Evolutionary conservation across 2,329 filamentous ascomycete genomes (phyloP).

Genomic region (Trichoderma sp.): DNA sequence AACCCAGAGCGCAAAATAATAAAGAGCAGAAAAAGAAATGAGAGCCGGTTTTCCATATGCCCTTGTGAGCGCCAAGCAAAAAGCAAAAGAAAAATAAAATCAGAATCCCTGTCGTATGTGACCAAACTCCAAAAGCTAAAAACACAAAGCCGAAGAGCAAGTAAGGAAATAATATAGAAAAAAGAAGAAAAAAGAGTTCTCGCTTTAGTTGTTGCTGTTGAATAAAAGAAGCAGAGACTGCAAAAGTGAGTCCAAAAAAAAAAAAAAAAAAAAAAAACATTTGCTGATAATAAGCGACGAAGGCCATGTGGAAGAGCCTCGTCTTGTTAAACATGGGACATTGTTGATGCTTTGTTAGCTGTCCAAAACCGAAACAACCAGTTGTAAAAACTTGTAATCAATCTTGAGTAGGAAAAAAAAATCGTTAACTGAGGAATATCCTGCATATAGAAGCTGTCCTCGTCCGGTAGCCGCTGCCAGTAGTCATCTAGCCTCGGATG

Average conservation of each 20-base stretch:
- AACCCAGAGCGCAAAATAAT: constrained; percentile 19
- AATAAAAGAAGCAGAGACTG: constrained; percentile 11
- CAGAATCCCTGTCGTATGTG: constrained; percentile 16
- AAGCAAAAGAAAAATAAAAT: background rate
- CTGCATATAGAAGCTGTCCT: constrained; percentile 20
- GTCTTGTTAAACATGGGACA: constrained; percentile 6
- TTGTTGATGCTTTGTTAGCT: background rate
- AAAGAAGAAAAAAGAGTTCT: constrained; percentile 1
- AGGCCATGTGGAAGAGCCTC: background rate
- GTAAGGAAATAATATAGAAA: background rate
- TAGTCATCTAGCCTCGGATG: constrained; percentile 46
- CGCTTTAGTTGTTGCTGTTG: constrained; percentile 15
- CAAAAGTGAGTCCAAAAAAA: background rate
- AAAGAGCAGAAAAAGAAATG: constrained; percentile 1
- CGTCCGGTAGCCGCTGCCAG: constrained; percentile 30
- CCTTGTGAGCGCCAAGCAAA: constrained; percentile 24
- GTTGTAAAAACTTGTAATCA: constrained; percentile 7
- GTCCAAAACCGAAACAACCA: constrained; percentile 13
- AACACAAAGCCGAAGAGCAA: background rate
- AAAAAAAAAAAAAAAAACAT: background rate
- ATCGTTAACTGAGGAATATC: constrained; percentile 13
- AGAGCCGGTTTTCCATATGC: constrained; percentile 24
- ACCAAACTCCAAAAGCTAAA: constrained; percentile 25
- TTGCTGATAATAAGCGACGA: background rate
- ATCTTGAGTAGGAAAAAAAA: constrained; percentile 4